Percentiles rank a stretch among this genome's conserved stretches.
phyloP scores from a whole-genome alignment of 768 basidiomycete genomes.

The Boletus speciosus region DNA sequence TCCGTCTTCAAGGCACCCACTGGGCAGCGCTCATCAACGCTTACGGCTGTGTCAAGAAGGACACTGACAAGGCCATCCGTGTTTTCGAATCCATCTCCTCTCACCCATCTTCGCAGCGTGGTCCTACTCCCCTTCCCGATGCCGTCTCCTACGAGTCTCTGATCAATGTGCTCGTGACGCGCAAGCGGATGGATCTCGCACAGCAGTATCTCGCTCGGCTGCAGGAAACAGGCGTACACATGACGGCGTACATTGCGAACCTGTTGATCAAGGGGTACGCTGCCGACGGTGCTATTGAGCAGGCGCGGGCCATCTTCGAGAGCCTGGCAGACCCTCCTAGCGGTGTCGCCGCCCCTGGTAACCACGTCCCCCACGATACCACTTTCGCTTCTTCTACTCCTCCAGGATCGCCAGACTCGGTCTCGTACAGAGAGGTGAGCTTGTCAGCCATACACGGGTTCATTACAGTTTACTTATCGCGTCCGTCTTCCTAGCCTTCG shows the following conservation, averaged over 20 bases:
- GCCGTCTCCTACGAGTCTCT: conserved; percentile 88
- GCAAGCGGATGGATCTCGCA: conserved; percentile 75
- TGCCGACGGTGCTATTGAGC: conserved; percentile 62
- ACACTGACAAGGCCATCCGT: conserved; percentile 71
- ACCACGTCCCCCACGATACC: conserved; percentile 71
- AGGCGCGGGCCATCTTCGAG: conserved; percentile 78
- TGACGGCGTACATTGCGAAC: conserved; percentile 96
- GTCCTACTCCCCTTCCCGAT: conserved; percentile 51
- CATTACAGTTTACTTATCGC: background rate
- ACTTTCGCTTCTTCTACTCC: conserved; percentile 29
- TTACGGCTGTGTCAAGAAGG: conserved; percentile 74
- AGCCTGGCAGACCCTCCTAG: conserved; percentile 71
- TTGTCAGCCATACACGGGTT: background rate
- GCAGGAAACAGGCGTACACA: conserved; percentile 60
- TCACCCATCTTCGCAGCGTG: conserved; percentile 42
- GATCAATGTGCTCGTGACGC: conserved; percentile 79
- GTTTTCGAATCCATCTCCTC: conserved; percentile 72
- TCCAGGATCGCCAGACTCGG: conserved; percentile 39
- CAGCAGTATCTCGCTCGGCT: conserved; percentile 64
- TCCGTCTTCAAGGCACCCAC: conserved; percentile 49
- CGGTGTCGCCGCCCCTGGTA: conserved; percentile 85
- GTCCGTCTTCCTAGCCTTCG: conserved; percentile 53
- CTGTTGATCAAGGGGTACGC: conserved; percentile 56
- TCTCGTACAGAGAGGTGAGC: conserved; percentile 33
- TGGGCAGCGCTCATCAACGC: conserved; percentile 89